Conservation (phyloP, 805 yeast genomes). For the Babjeviella inositovora region DNA sequence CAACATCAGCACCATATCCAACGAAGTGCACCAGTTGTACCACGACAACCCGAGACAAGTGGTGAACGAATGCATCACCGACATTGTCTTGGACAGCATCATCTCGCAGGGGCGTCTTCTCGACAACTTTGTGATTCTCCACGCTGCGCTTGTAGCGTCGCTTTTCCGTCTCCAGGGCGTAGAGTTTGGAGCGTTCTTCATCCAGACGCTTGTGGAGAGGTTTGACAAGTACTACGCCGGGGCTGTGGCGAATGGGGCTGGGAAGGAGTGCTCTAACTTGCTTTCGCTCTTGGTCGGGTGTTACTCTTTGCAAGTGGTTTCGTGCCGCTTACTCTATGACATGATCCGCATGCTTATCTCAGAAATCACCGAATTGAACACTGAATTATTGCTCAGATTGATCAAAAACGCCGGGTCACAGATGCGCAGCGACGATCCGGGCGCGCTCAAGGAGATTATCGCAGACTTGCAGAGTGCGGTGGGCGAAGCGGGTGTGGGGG, state of each 20-base stretch:
- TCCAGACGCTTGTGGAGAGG: slow-evolving; percentile 66
- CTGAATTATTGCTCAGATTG: slow-evolving; percentile 63
- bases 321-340: slow-evolving; percentile 66
- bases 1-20: slow-evolving; percentile 54
- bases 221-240: slow-evolving; percentile 27
- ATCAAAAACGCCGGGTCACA: slow-evolving; percentile 69
- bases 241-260: slow-evolving; percentile 12
- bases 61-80: slow-evolving; percentile 59
- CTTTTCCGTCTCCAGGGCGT: slow-evolving; percentile 68
- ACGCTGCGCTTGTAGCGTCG: slow-evolving; percentile 64
- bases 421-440: slow-evolving; percentile 82
- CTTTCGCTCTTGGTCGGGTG: slow-evolving; percentile 62
- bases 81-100: slow-evolving; percentile 48
- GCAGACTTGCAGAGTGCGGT: slow-evolving; percentile 33
- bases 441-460: slow-evolving; percentile 69
- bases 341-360: slow-evolving; percentile 36
- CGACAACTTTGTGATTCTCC: slow-evolving; percentile 66
- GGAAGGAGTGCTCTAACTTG: slow-evolving; percentile 44
- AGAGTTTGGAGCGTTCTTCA: slow-evolving; percentile 77
- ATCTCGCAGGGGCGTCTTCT: slow-evolving; percentile 45
- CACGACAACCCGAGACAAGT: slow-evolving; percentile 56
- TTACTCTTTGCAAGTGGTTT: slow-evolving; percentile 63
- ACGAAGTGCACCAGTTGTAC: slow-evolving; percentile 51
- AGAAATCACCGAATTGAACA: slow-evolving; percentile 50
- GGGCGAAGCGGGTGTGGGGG: slow-evolving; percentile 14